phyloP scores from a whole-genome alignment of 768 basidiomycete genomes.

The Pleurotus cornucopiae region DNA sequence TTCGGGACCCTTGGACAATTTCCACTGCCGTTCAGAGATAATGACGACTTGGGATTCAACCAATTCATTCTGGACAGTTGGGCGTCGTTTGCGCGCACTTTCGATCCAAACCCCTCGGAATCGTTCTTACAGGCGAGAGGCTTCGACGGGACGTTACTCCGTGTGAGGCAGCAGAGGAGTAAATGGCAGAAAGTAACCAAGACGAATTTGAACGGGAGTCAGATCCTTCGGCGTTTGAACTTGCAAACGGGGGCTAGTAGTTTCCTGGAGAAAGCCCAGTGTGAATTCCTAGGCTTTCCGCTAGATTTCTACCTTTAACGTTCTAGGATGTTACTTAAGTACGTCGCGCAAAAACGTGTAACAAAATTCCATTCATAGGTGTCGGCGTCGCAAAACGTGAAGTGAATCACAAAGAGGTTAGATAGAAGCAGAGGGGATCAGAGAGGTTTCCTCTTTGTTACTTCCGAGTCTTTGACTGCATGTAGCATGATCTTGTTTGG shows the following conservation, averaged over 20 bases:
- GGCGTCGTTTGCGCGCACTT: constrained; percentile 42
- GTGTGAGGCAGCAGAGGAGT: constrained; percentile 20
- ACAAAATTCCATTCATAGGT: too few relatives aligned
- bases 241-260: constrained; percentile 22
- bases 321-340: background rate
- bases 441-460: constrained; percentile 47
- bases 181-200: constrained; percentile 30
- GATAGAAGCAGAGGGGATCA: too few relatives aligned
- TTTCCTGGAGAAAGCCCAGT: constrained; percentile 34
- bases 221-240: constrained; percentile 29
- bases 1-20: constrained; percentile 34
- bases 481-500: constrained; percentile 84
- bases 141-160: constrained; percentile 28
- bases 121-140: constrained; percentile 39
- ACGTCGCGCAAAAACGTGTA: background rate
- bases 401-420: too few relatives aligned
- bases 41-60: constrained; percentile 37
- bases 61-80: constrained; percentile 41
- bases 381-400: too few relatives aligned
- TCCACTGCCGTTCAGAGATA: constrained; percentile 39
- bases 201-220: constrained; percentile 12
- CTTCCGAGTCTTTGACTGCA: constrained; percentile 75
- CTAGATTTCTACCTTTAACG: background rate
- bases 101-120: constrained; percentile 40
- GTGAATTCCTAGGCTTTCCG: constrained; percentile 30